These are phyloP conservation scores for Paramecium primaurelia DNA, from an alignment of 73 alveolate genomes.

Conservation along the genomic window DNA sequence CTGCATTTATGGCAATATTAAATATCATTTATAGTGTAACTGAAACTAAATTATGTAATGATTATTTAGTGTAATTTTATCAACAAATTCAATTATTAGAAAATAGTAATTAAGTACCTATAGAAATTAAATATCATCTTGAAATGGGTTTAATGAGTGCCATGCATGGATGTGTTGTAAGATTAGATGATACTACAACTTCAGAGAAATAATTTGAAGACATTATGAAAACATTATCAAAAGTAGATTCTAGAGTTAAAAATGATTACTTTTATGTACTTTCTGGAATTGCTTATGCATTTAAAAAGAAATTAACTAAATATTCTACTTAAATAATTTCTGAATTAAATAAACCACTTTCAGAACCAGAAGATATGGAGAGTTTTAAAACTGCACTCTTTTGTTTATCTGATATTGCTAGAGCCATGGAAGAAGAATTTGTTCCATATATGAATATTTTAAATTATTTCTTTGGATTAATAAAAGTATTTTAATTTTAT, in stretches of 20 bases:
- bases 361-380: constrained; percentile 1
- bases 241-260: not conserved
- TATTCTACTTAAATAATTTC: not conserved
- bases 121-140: not conserved
- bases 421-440: constrained; percentile 41
- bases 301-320: not conserved
- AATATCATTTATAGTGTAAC: not conserved
- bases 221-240: not conserved
- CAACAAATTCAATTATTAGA: not conserved
- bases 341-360: not conserved
- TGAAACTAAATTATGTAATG: not conserved
- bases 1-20: constrained; percentile 26
- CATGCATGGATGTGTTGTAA: constrained; percentile 39
- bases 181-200: not conserved
- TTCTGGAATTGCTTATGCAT: not conserved
- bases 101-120: not conserved
- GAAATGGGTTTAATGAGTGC: constrained; percentile 23
- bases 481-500: not conserved
- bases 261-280: not conserved
- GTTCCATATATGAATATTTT: not conserved
- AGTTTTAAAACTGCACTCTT: constrained; percentile 36
- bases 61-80: not conserved
- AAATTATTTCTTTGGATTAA: constrained; percentile 1
- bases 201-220: not conserved
- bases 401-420: constrained; percentile 25